phyloP scores from a whole-genome alignment of 192 early-diverging fungal genomes.

The Backusella tuberculispora region DNA sequence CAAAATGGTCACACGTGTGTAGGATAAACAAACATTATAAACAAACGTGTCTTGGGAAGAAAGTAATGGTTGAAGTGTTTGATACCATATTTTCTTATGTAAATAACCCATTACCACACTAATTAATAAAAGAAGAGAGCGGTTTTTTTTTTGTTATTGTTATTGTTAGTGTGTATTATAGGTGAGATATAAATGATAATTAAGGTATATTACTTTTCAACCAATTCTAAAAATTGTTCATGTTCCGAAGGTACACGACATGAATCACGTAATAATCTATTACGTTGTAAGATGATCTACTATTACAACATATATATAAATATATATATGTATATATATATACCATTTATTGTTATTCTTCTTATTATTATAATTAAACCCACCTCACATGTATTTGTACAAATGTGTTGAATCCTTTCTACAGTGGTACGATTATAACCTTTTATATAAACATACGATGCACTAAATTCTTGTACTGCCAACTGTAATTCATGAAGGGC shows the following conservation, averaged over 20 bases:
- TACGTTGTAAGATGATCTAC: constrained; percentile 29
- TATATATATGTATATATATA: too few species aligned
- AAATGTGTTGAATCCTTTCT: constrained; percentile 54
- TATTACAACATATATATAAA: neutral
- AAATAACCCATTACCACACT: constrained; percentile 54
- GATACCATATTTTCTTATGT: constrained; percentile 58
- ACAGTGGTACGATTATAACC: constrained; percentile 52
- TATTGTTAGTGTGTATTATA: too few species aligned
- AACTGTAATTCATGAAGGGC: constrained; percentile 43
- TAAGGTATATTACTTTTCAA: constrained; percentile 51
- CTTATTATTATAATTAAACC: neutral
- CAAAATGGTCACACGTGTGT: constrained; percentile 40
- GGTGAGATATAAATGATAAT: neutral
- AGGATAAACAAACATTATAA: constrained; percentile 39
- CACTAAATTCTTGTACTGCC: constrained; percentile 52
- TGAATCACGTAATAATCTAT: constrained; percentile 28
- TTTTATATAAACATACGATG: constrained; percentile 58
- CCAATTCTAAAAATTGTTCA: constrained; percentile 48
- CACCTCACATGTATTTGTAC: constrained; percentile 48
- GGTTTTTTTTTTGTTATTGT: neutral
- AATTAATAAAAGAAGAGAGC: constrained; percentile 15
- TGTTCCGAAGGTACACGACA: constrained; percentile 45
- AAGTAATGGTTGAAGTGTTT: constrained; percentile 49
- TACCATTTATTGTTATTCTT: neutral
- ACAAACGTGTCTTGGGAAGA: constrained; percentile 46